A percentile compares a stretch with the other conserved stretches of the same genome.
These are phyloP conservation scores for Aureobasidium leucospermi DNA, from an alignment of 2,329 filamentous ascomycete genomes.

Conservation along the genomic window DNA sequence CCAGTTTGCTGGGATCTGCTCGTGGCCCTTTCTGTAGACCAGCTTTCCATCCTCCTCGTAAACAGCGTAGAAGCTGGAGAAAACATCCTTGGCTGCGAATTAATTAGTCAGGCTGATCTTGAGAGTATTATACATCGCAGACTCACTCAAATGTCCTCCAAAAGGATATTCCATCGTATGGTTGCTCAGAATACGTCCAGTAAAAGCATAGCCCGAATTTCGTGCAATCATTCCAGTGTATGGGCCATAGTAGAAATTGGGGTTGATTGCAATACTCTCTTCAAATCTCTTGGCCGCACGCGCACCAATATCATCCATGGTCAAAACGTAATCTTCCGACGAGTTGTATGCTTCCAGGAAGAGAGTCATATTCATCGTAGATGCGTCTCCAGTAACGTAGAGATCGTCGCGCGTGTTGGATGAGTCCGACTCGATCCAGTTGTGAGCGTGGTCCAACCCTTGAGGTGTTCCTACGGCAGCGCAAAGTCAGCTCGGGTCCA, in stretches of 20 bases:
- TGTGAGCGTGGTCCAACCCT: conserved; percentile 44
- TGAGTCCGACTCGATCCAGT: conserved; percentile 48
- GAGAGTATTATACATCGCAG: neutral
- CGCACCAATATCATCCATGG: conserved; percentile 25
- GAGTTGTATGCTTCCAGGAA: conserved; percentile 41
- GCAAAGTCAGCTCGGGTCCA: neutral
- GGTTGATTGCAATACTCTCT: conserved; percentile 25
- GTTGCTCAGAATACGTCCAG: conserved; percentile 33
- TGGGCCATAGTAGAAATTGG: conserved; percentile 26
- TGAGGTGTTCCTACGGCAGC: conserved; percentile 16
- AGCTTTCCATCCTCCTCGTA: conserved; percentile 27
- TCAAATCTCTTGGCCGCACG: conserved; percentile 23
- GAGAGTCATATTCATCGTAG: conserved; percentile 45
- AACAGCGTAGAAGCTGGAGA: conserved; percentile 29
- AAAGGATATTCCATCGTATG: conserved; percentile 31
- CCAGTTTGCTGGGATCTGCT: conserved; percentile 37
- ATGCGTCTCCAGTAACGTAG: conserved; percentile 41
- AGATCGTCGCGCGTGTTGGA: conserved; percentile 48
- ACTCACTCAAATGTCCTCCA: conserved; percentile 28
- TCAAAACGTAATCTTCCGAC: conserved; percentile 19
- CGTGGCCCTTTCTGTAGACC: conserved; percentile 28
- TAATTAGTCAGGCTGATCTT: conserved; percentile 14
- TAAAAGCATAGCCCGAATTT: conserved; percentile 24
- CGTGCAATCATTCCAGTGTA: conserved; percentile 23
- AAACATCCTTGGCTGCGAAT: conserved; percentile 23